Conservation (phyloP, 495 filamentous ascomycete genomes). For the Podospora tetraspora region DNA sequence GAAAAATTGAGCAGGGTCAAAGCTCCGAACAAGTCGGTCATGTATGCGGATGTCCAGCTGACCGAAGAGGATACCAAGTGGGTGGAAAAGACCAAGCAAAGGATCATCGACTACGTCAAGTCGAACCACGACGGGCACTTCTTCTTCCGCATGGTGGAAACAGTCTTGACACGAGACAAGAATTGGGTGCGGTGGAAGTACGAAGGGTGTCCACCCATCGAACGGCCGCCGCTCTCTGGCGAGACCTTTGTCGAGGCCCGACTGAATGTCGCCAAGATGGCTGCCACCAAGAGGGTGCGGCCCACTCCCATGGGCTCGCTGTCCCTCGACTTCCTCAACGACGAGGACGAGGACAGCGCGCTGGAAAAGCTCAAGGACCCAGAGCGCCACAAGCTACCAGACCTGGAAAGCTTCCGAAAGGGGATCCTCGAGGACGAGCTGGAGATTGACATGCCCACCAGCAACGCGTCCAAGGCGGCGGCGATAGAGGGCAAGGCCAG, state of each 20-base stretch:
- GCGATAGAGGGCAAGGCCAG: constrained; percentile 67
- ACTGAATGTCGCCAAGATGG: constrained; percentile 55
- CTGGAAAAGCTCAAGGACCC: constrained; percentile 47
- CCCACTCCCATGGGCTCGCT: constrained; percentile 64
- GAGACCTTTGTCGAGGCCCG: constrained; percentile 62
- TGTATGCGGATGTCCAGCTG: constrained; percentile 68
- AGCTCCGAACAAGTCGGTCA: constrained; percentile 72
- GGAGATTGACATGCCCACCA: constrained; percentile 74
- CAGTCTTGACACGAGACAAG: constrained; percentile 88
- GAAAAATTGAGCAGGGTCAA: constrained; percentile 64
- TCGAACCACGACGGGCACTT: constrained; percentile 71
- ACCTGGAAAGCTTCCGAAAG: constrained; percentile 44
- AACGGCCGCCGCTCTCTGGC: constrained; percentile 61
- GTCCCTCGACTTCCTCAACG: constrained; percentile 69
- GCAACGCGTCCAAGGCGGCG: constrained; percentile 61
- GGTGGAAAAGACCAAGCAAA: constrained; percentile 64
- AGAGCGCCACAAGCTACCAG: constrained; percentile 41
- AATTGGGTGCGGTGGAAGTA: constrained; percentile 99
- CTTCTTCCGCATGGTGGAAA: constrained; percentile 94
- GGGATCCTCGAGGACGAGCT: constrained; percentile 67
- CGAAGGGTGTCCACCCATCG: constrained; percentile 83
- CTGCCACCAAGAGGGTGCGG: constrained; percentile 61
- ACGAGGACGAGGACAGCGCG: constrained; percentile 44
- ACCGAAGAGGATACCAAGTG: constrained; percentile 82
- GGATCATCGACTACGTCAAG: constrained; percentile 75